Conservation (phyloP, 2,329 filamentous ascomycete species). For the Apiospora pterosperma region DNA sequence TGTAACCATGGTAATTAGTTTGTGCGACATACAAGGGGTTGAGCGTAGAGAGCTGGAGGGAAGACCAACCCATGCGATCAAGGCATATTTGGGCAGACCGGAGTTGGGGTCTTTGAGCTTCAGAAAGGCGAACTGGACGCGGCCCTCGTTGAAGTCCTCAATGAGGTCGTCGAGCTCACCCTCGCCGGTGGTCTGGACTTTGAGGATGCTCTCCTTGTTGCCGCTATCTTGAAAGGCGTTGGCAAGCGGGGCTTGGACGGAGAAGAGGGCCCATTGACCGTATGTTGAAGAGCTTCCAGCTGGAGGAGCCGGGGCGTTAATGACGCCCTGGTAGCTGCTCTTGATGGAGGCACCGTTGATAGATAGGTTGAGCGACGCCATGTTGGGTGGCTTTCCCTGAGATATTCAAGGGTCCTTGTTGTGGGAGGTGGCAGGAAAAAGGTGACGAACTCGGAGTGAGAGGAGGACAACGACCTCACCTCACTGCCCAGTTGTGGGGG, state of each 20-base stretch:
- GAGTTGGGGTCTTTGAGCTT: slow-evolving; percentile 97
- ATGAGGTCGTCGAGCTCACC: slow-evolving; percentile 86
- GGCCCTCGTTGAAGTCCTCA: slow-evolving; percentile 95
- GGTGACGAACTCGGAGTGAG: neutral
- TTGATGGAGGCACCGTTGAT: slow-evolving; percentile 80
- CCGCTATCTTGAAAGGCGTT: slow-evolving; percentile 88
- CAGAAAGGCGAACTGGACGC: slow-evolving; percentile 94
- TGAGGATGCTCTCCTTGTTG: slow-evolving; percentile 89
- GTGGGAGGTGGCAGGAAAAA: neutral
- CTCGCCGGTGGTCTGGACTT: slow-evolving; percentile 91
- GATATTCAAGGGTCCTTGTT: neutral
- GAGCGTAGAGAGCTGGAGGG: slow-evolving; percentile 3
- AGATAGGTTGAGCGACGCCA: slow-evolving; percentile 79
- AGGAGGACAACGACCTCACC: neutral
- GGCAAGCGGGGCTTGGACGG: slow-evolving; percentile 85
- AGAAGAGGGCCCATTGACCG: slow-evolving; percentile 91
- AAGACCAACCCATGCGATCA: slow-evolving; percentile 75
- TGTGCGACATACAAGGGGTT: slow-evolving; percentile 4
- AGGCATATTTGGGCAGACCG: slow-evolving; percentile 80
- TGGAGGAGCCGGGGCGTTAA: slow-evolving; percentile 48
- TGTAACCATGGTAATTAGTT: slow-evolving; percentile 9
- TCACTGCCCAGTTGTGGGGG: slow-evolving; percentile 14
- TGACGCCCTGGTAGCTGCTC: slow-evolving; percentile 66
- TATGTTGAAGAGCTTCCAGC: slow-evolving; percentile 70
- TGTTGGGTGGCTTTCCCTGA: slow-evolving; percentile 33